Base-by-base conservation (phyloP, 2,329 filamentous ascomycete genomes). In the Colletotrichum sojae region DNA sequence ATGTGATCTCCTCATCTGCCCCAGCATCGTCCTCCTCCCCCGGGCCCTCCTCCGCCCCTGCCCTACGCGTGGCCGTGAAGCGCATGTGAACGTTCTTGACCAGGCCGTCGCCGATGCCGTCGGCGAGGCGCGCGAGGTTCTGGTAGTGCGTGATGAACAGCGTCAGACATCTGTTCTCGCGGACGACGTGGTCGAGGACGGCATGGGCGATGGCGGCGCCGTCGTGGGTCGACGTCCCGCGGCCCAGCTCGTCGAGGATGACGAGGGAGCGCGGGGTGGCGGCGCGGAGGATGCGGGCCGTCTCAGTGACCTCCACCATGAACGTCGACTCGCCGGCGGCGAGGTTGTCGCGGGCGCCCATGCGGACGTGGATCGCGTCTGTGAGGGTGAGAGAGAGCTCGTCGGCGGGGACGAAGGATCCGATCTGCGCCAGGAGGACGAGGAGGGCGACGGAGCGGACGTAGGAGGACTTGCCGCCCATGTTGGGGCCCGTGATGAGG, bases 71-170 rank as follows among this genome's bases (percentile, higher is more conserved):
- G 10, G 82, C 80, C 4, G 88, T 90, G 80, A 99, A 99, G 59
- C 89, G 89, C 95, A 99, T 98, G 78, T 99, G 96, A 54, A 98
- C 93, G 78, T 98, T 98, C 74, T 87, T 90, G 73, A 98, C 91
- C 1, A 80, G 78, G 3, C 86, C 85, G 6, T 84, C 79, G 36
- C 70, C 83, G 67, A 97, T 92, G 1, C 89, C 90, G 27, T 90
- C 87, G 10, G 91, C 91, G 71, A 97, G 86, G 54, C 84, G 83
- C 10, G 90, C 89, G 1, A 99, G 88, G 72, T 91, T 91, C 82
- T 99, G 96, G 79, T 99, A 99, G 82, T 99, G 96, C 4, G 96
- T 99, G 79, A 99, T 97, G 84, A 99, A 99, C 49, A 99, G 85
- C 6, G 94, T 97, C 54, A 98, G 85, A 71, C 94, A 94, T 61